Conservation (phyloP, 2,329 filamentous ascomycete species). For the Phyllosticta citribraziliensis region DNA sequence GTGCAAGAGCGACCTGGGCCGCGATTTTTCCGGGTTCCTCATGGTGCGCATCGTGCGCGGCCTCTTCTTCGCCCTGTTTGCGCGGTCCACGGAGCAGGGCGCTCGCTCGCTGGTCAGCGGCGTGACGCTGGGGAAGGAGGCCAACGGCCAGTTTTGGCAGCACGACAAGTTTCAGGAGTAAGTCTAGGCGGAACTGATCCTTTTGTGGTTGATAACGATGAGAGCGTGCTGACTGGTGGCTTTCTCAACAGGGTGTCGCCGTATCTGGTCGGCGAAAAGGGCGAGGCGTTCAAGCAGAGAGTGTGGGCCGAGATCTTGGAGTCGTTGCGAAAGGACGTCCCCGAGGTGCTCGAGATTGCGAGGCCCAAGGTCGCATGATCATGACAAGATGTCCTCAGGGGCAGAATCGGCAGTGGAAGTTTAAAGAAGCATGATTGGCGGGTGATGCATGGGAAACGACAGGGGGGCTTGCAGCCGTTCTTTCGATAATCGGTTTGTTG, state of each 20-base stretch:
- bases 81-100: conserved; percentile 32
- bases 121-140: conserved; percentile 22
- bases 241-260: conserved; percentile 6
- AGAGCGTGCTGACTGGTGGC: neutral
- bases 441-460: neutral
- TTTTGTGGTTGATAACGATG: neutral
- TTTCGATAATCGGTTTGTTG: no score
- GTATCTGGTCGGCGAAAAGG: conserved; percentile 22
- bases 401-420: neutral
- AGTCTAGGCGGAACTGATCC: neutral
- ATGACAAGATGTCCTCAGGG: neutral
- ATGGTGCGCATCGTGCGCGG: conserved; percentile 14
- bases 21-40: conserved; percentile 13
- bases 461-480: no score
- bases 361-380: neutral
- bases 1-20: conserved; percentile 12
- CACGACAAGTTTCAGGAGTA: conserved; percentile 23
- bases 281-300: conserved; percentile 20
- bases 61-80: conserved; percentile 19
- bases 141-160: conserved; percentile 28
- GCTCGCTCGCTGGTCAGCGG: conserved; percentile 31
- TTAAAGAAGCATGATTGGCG: neutral
- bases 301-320: conserved; percentile 27
- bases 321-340: conserved; percentile 22
- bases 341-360: conserved; percentile 9